Conservation (phyloP, 2,329 filamentous ascomycete genomes). For the Albifimbria verrucaria region DNA sequence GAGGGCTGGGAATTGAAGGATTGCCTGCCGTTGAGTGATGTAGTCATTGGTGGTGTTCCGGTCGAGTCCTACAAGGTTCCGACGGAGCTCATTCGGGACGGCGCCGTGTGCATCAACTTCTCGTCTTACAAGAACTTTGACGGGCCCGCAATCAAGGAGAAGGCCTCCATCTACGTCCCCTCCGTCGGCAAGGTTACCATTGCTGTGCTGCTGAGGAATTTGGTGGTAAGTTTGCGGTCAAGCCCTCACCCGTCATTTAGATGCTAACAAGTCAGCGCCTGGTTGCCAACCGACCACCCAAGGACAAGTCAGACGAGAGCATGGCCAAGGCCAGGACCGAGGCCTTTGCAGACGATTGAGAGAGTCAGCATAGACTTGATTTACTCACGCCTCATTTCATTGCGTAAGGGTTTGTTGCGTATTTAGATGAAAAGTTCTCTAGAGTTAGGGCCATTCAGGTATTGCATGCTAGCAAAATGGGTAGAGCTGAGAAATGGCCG, state of each 20-base stretch:
- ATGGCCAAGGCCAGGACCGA: slow-evolving; percentile 37
- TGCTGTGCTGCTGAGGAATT: slow-evolving; percentile 81
- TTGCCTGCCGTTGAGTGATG: slow-evolving; percentile 83
- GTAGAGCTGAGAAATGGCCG: no score
- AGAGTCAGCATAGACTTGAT: no score
- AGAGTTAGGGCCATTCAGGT: no score
- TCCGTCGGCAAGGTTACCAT: slow-evolving; percentile 98
- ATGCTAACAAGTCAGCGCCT: slow-evolving; percentile 40
- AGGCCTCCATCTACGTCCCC: slow-evolving; percentile 93
- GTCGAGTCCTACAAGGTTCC: slow-evolving; percentile 87
- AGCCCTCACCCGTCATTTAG: not conserved
- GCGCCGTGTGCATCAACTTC: slow-evolving; percentile 98
- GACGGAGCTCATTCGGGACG: slow-evolving; percentile 76
- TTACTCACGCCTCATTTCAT: no score
- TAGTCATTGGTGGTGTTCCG: slow-evolving; percentile 91
- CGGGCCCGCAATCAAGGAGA: slow-evolving; percentile 81
- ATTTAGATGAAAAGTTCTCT: no score
- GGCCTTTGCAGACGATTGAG: slow-evolving; percentile 36
- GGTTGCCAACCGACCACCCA: slow-evolving; percentile 46
- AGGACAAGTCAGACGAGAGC: slow-evolving; percentile 30
- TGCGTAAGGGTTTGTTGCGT: no score
- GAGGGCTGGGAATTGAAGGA: slow-evolving; percentile 76
- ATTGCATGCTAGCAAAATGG: no score
- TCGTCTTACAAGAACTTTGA: slow-evolving; percentile 94
- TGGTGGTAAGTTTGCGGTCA: slow-evolving; percentile 62